A percentile compares a stretch with the other conserved stretches of the same genome.
These are phyloP conservation scores for Tilletiopsis washingtonensis DNA, from an alignment of 1,284 basidiomycete species.

Conservation along the genomic window DNA sequence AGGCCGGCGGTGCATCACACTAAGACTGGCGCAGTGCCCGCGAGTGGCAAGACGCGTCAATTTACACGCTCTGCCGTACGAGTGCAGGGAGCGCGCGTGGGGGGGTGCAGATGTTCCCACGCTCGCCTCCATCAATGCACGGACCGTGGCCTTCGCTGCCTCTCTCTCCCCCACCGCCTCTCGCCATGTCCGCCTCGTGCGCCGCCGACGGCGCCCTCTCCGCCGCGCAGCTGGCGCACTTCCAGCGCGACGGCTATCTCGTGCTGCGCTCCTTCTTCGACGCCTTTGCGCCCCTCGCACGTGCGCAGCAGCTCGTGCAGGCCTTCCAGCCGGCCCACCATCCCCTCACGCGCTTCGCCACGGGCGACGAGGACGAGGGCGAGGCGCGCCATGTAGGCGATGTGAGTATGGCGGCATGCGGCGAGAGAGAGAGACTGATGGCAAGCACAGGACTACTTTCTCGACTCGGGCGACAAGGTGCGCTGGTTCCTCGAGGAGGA, in stretches of 20 bases:
- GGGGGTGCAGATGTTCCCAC: no score
- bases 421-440: constrained; percentile 53
- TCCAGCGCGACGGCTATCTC: constrained; percentile 58
- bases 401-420: constrained; percentile 1
- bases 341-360: constrained; percentile 84
- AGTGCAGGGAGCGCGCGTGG: no score
- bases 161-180: no score
- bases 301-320: constrained; percentile 61
- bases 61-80: no score
- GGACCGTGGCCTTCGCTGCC: no score
- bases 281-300: constrained; percentile 55
- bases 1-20: no score
- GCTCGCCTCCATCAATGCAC: no score
- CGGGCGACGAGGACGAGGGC: constrained; percentile 58
- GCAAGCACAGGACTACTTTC: constrained; percentile 91
- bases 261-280: constrained; percentile 67
- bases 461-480: constrained; percentile 69
- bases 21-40: no score
- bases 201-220: constrained; percentile 21
- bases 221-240: constrained; percentile 18
- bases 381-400: constrained; percentile 60
- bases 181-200: no score
- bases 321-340: constrained; percentile 70
- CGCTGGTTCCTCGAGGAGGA: constrained; percentile 80
- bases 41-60: no score